Evolutionary conservation across 1,139 yeast genomes (phyloP).

Genomic region (Candida pseudocylindracea): DNA sequence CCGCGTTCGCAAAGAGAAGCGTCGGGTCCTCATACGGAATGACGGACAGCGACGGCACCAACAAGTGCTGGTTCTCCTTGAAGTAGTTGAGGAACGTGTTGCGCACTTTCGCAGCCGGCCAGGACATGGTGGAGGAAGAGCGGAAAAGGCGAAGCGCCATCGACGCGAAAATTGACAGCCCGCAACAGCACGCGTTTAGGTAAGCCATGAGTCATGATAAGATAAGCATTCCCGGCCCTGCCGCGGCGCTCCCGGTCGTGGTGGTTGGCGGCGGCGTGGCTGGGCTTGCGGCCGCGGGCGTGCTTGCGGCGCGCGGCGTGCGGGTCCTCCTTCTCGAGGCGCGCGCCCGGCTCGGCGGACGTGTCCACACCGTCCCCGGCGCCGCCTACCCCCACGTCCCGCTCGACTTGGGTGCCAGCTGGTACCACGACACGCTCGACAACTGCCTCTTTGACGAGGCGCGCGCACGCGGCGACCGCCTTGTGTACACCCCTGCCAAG

Average conservation of each 20-base stretch:
- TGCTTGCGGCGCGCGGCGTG: conserved; percentile 13
- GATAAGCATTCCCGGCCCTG: neutral
- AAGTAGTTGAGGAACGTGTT: conserved; percentile 69
- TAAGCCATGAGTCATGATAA: neutral
- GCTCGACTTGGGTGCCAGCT: conserved; percentile 70
- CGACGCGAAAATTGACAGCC: neutral
- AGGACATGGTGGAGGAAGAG: conserved; percentile 4
- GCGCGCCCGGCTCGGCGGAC: conserved; percentile 25
- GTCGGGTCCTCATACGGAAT: conserved; percentile 98
- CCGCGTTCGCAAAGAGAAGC: conserved; percentile 86
- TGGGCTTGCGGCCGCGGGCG: conserved; percentile 59
- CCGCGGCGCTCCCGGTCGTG: neutral
- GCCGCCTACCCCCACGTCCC: conserved; percentile 9
- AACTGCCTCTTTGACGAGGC: conserved; percentile 36
- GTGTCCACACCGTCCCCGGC: conserved; percentile 8
- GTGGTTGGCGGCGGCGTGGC: conserved; percentile 71
- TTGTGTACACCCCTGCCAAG: conserved; percentile 4
- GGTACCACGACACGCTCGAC: conserved; percentile 69
- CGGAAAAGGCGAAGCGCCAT: neutral
- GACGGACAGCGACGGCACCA: conserved; percentile 83
- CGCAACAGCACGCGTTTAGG: neutral
- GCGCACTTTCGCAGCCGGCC: conserved; percentile 69
- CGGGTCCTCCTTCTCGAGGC: conserved; percentile 23
- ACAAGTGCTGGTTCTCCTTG: conserved; percentile 43
- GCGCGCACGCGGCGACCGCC: too few species aligned